phyloP scores from a whole-genome alignment of 768 basidiomycete genomes.

The Ramaria rubella region DNA sequence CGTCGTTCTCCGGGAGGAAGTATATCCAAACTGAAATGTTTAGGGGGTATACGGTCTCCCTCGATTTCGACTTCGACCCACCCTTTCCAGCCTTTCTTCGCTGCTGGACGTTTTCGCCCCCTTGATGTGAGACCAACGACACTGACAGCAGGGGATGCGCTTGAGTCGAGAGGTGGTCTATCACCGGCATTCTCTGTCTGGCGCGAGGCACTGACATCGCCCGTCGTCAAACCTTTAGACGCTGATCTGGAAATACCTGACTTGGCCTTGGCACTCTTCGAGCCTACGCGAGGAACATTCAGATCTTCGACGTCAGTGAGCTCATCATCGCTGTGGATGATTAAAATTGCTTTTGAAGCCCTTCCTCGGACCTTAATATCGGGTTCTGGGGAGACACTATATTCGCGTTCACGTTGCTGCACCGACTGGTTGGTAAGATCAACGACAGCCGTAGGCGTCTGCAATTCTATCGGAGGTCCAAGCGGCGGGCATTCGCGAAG shows the following conservation, averaged over 20 bases:
- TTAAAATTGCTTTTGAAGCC: not conserved
- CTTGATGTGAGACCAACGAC: conserved; percentile 23
- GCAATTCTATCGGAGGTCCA: not conserved
- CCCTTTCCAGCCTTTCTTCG: conserved; percentile 83
- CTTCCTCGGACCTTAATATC: not conserved
- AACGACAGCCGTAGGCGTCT: not conserved
- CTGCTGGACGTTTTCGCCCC: conserved; percentile 53
- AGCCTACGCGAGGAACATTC: not conserved
- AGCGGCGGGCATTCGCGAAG: not conserved
- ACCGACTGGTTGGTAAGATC: too few species aligned
- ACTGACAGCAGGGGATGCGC: not conserved
- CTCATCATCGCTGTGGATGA: not conserved
- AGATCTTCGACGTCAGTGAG: not conserved
- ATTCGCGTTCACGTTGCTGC: not conserved
- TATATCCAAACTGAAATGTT: conserved; percentile 74
- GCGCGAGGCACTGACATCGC: too few species aligned
- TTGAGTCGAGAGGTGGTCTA: not conserved
- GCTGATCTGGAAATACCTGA: not conserved
- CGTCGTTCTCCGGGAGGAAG: conserved; percentile 67
- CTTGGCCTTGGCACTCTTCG: not conserved
- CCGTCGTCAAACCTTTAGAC: too few species aligned
- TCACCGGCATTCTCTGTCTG: not conserved
- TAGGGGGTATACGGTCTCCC: conserved; percentile 48
- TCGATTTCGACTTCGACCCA: conserved; percentile 80
- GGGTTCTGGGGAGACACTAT: not conserved